Evolutionary conservation across 2,329 filamentous ascomycete genomes (phyloP).

Genomic region (Xylogone sp.): DNA sequence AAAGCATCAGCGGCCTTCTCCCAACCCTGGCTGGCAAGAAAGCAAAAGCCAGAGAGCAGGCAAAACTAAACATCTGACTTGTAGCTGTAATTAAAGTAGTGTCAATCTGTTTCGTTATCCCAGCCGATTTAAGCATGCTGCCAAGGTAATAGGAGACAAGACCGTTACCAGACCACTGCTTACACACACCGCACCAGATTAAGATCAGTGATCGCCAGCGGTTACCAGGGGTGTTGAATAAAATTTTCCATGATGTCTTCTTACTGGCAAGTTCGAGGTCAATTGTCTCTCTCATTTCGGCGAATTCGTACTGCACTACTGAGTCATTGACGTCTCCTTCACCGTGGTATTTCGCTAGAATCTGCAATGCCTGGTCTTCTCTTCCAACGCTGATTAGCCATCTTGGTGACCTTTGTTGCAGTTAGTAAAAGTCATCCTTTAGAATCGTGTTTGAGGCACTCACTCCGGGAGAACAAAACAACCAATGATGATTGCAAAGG

Average conservation of each 20-base stretch:
- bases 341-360: constrained; percentile 13
- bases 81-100: no score
- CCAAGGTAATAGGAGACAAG: constrained; percentile 5
- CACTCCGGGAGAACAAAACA: no score
- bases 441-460: no score
- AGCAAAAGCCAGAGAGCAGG: no score
- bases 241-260: not conserved
- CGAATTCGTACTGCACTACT: not conserved
- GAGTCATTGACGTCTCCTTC: constrained; percentile 23
- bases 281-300: not conserved
- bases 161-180: constrained; percentile 10
- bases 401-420: constrained; percentile 1
- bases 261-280: not conserved
- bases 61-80: no score
- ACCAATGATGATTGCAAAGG: no score
- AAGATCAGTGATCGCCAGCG: constrained; percentile 7
- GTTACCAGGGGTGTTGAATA: constrained; percentile 3
- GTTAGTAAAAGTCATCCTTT: no score
- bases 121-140: not conserved
- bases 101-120: constrained; percentile 1
- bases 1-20: no score
- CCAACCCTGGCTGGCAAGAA: no score
- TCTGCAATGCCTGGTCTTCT: constrained; percentile 1
- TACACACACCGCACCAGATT: constrained; percentile 24
- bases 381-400: constrained; percentile 25